Evolutionary conservation across 345 rosid species (phyloP), one percentile per base, ranked within the genome.

Genomic region (Eutrema japonicum): DNA sequence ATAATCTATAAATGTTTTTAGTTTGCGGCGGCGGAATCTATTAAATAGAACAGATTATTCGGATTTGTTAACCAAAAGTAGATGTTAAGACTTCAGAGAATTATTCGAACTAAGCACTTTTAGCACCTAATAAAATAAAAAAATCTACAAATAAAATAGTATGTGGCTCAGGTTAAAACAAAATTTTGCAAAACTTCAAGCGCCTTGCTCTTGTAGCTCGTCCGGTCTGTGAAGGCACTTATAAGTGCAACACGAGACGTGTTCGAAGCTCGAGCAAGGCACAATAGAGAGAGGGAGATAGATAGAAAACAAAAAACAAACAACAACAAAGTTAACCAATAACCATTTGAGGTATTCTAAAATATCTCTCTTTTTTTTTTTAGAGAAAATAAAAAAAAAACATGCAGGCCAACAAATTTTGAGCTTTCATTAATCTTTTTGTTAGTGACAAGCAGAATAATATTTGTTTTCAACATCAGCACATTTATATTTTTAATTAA

Each of bases 191-290:
- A 2, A 3, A 8, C 29, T 54, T 32, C 4, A 12, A 7, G 8
- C 5, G 60, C 40, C 60, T n/a, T n/a, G 41, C 60, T 55, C 27
- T 8, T n/a, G 41, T n/a, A 55, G 41, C 60, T 55, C 26, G 60
- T n/a, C 7, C 11, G 41, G 22, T 55, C 26, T n/a, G 60, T 14
- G 41, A 22, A n/a, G 38, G 41, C 26, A 54, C 3, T 8, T n/a
- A 0, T 7, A 54, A 13, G 59, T 32, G 60, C 60, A 55, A 33
- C 41, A 35, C 41, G 1, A n/a, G 38, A 2, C 26, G 11, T 2
- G 60, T 55, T 55, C 60, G 60, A 55, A 32, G 18, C 11, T 55
- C 41, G 41, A 33, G 60, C 41, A 4, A 55, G 60, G 60, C 60
- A 33, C 26, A 52, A 0, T 7, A 12, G 16, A 33, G 41, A 33